Percentiles rank a stretch among this genome's conserved stretches.
Conservation (phyloP, 352 stramenopile genomes). For the Aphanomyces astaci region DNA sequence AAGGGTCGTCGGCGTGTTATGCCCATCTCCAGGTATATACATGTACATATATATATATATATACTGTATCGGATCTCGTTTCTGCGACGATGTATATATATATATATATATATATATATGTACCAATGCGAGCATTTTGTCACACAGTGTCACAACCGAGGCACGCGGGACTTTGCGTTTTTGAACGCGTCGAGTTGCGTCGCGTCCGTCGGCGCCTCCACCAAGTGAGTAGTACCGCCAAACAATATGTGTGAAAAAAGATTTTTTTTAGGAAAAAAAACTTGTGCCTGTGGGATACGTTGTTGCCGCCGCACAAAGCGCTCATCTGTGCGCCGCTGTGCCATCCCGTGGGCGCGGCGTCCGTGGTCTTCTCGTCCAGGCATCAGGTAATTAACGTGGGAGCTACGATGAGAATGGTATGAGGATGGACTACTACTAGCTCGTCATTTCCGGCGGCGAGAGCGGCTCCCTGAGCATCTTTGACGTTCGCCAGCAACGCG, state of each 20-base stretch:
- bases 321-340: slow-evolving; percentile 59
- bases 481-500: slow-evolving; percentile 77
- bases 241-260: not conserved
- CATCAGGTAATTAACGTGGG: too few species aligned
- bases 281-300: slow-evolving; percentile 78
- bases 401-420: too few species aligned
- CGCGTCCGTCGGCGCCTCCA: slow-evolving; percentile 61
- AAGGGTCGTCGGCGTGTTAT: slow-evolving; percentile 62
- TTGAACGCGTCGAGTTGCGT: slow-evolving; percentile 73
- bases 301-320: slow-evolving; percentile 63
- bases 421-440: slow-evolving; percentile 20
- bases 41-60: too few species aligned
- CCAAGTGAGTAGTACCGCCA: slow-evolving; percentile 49
- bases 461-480: slow-evolving; percentile 77
- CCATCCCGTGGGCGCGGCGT: slow-evolving; percentile 64
- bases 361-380: slow-evolving; percentile 62
- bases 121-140: not conserved
- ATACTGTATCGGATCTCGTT: too few species aligned
- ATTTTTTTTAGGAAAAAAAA: slow-evolving; percentile 50
- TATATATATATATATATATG: too few species aligned
- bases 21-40: slow-evolving; percentile 58
- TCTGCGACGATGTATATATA: too few species aligned
- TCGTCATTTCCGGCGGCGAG: slow-evolving; percentile 75
- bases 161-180: slow-evolving; percentile 65
- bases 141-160: slow-evolving; percentile 75